phyloP scores from a whole-genome alignment of 2,329 filamentous ascomycete species.

The Trichophyton mentagrophytes region DNA sequence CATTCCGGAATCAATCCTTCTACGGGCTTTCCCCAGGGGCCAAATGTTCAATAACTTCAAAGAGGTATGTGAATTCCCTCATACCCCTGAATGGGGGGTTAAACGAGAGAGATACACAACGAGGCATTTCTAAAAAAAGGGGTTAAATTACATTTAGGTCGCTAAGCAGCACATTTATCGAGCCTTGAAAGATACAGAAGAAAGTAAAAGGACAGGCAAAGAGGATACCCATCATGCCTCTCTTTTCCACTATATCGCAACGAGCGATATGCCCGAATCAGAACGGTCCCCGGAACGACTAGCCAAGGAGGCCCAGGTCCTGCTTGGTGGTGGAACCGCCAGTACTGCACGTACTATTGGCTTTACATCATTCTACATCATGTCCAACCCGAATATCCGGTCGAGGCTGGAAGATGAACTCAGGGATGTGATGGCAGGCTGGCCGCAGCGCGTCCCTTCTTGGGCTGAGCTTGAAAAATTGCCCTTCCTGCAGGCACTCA shows the following conservation, averaged over 20 bases:
- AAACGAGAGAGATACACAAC: not conserved
- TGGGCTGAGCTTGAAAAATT: not conserved
- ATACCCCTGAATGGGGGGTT: not conserved
- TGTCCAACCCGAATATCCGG: slow-evolving; percentile 6
- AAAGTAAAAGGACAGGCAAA: not conserved
- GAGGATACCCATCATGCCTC: slow-evolving; percentile 4
- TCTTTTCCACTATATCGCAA: slow-evolving; percentile 10
- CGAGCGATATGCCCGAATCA: slow-evolving; percentile 12
- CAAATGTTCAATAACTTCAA: slow-evolving; percentile 6
- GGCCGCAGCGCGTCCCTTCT: slow-evolving; percentile 16
- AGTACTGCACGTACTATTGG: slow-evolving; percentile 20
- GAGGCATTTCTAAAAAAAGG: not conserved
- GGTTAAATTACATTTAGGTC: not conserved
- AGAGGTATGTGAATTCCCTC: not conserved
- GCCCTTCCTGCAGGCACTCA: slow-evolving; percentile 18
- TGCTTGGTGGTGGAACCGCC: slow-evolving; percentile 23
- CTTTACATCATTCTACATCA: slow-evolving; percentile 14
- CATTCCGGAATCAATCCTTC: slow-evolving; percentile 2
- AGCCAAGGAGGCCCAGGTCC: slow-evolving; percentile 20
- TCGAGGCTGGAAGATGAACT: slow-evolving; percentile 12
- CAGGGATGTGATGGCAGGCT: slow-evolving; percentile 15
- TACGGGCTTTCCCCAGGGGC: not conserved
- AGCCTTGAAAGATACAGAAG: not conserved
- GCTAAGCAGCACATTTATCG: not conserved
- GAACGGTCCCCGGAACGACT: slow-evolving; percentile 22